phyloP scores from a whole-genome alignment of 306 rosid species.

The Castanea sativa region DNA sequence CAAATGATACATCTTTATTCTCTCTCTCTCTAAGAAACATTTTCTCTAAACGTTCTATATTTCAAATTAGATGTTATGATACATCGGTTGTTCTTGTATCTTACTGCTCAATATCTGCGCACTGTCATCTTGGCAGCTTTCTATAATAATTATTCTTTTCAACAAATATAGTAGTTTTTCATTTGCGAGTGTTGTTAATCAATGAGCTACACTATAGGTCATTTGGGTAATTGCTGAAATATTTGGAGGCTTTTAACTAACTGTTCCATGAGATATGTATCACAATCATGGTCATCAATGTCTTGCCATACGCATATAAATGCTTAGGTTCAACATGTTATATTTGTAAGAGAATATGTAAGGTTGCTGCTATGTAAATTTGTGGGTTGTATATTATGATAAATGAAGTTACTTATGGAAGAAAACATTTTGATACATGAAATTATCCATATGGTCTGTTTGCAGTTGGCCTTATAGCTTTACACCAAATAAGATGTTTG shows the following conservation, averaged over 20 bases:
- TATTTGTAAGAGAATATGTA: too few relatives aligned
- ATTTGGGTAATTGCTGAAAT: too few relatives aligned
- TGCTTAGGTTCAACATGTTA: too few relatives aligned
- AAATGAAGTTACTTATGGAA: too few relatives aligned
- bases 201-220: neutral
- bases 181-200: neutral
- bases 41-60: too few relatives aligned
- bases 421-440: neutral
- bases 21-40: neutral
- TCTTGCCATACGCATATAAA: too few relatives aligned
- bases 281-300: too few relatives aligned
- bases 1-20: neutral
- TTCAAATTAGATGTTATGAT: neutral
- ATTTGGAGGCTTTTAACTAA: too few relatives aligned
- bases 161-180: neutral
- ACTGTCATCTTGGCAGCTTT: neutral
- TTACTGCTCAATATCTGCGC: too few relatives aligned
- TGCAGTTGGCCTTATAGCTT: constrained; percentile 21
- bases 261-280: too few relatives aligned
- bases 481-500: constrained; percentile 30
- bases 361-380: neutral
- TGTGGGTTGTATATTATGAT: neutral
- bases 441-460: neutral
- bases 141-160: neutral
- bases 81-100: too few relatives aligned